Percentiles rank a stretch among this genome's conserved stretches.
phyloP scores from a whole-genome alignment of 805 yeast species.

The Zygosaccharomyces gambellarensis region DNA sequence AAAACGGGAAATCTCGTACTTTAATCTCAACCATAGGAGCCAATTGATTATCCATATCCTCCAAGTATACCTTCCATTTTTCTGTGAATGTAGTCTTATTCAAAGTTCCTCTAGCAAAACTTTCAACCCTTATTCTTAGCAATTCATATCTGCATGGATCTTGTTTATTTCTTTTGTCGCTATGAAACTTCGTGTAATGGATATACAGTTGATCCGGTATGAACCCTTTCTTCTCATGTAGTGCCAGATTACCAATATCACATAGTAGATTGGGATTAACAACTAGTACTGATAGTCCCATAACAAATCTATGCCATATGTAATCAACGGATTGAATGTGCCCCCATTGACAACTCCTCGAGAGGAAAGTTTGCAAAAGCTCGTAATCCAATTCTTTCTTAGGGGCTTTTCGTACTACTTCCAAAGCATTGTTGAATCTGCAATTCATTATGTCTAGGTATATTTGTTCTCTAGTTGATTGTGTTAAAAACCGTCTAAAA shows the following conservation, averaged over 20 bases:
- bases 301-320: constrained; percentile 30
- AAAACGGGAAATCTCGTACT: constrained; percentile 28
- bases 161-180: constrained; percentile 1
- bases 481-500: constrained; percentile 12
- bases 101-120: constrained; percentile 26
- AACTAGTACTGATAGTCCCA: constrained; percentile 16
- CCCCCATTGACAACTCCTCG: constrained; percentile 26
- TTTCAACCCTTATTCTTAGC: constrained; percentile 26
- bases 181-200: constrained; percentile 17
- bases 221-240: constrained; percentile 21
- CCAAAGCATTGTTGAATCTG: constrained; percentile 22
- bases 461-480: constrained; percentile 14
- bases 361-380: constrained; percentile 22
- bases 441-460: constrained; percentile 24
- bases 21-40: constrained; percentile 8
- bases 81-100: constrained; percentile 21
- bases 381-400: constrained; percentile 22
- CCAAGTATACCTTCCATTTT: constrained; percentile 33
- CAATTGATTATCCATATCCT: constrained; percentile 26
- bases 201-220: constrained; percentile 22
- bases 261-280: constrained; percentile 24
- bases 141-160: constrained; percentile 18
- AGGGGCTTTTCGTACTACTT: constrained; percentile 13
- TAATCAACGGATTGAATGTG: constrained; percentile 25
- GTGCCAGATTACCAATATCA: constrained; percentile 25